phyloP scores from a whole-genome alignment of 257 asterid genomes.

The Gentiana dahurica region DNA sequence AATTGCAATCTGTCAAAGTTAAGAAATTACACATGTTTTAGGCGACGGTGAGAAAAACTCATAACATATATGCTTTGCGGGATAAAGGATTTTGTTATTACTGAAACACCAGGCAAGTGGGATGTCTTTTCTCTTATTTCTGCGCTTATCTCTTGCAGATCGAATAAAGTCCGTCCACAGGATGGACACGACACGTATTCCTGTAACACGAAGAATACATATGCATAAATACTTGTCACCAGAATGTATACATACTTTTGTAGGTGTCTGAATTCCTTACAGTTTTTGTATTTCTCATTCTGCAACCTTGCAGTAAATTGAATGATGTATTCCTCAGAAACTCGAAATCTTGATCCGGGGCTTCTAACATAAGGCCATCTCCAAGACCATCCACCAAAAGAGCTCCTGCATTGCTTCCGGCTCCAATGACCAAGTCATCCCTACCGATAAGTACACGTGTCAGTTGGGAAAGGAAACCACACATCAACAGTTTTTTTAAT shows the following conservation, averaged over 20 bases:
- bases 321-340: constrained; percentile 84
- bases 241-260: neutral
- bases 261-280: constrained; percentile 26
- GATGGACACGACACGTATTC: constrained; percentile 99
- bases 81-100: constrained; percentile 24
- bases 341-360: constrained; percentile 76
- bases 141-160: constrained; percentile 97
- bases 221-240: neutral
- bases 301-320: constrained; percentile 96
- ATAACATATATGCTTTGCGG: neutral
- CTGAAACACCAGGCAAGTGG: constrained; percentile 98
- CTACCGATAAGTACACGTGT: constrained; percentile 26
- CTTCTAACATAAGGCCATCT: constrained; percentile 85
- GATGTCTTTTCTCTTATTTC: constrained; percentile 89
- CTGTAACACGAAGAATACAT: constrained; percentile 31
- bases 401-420: constrained; percentile 86
- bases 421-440: constrained; percentile 88
- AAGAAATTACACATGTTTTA: constrained; percentile 1
- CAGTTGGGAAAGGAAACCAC: constrained; percentile 3
- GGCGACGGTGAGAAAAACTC: neutral
- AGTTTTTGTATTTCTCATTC: constrained; percentile 98
- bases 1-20: constrained; percentile 72
- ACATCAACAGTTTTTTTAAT: constrained; percentile 2
- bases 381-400: constrained; percentile 97
- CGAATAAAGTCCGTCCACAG: constrained; percentile 93